Conservation (phyloP, 2,329 filamentous ascomycete species). For the Huntiella decipiens region DNA sequence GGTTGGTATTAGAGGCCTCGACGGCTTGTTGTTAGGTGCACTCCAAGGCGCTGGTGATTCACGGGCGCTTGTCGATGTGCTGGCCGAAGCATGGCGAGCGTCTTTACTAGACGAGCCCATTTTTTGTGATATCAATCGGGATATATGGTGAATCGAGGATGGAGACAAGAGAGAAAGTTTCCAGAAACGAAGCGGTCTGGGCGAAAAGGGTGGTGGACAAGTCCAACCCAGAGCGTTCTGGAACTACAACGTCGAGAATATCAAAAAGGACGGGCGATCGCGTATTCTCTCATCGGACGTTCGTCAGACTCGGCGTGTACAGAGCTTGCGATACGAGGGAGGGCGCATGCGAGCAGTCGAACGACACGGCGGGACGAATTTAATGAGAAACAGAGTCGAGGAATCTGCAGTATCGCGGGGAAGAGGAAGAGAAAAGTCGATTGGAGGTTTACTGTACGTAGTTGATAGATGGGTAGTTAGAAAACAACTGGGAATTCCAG, state of each 20-base stretch:
- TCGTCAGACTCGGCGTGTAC: neutral
- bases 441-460: neutral
- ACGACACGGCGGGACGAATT: neutral
- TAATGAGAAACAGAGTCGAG: constrained; percentile 1
- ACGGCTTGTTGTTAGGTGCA: constrained; percentile 17
- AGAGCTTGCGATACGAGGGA: no score
- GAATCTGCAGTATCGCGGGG: neutral
- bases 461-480: neutral
- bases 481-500: neutral
- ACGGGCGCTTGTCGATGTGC: constrained; percentile 28
- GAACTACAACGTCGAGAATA: no score
- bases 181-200: neutral
- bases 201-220: neutral
- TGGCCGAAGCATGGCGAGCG: constrained; percentile 20
- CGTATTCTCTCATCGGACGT: neutral
- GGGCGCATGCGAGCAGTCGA: neutral
- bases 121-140: neutral
- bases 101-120: constrained; percentile 10
- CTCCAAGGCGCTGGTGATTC: constrained; percentile 25
- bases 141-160: neutral
- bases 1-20: constrained; percentile 22
- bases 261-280: neutral
- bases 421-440: neutral
- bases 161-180: neutral
- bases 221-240: neutral